Conservation (phyloP, 805 yeast species). For the Wickerhamomyces subpelliculosus region DNA sequence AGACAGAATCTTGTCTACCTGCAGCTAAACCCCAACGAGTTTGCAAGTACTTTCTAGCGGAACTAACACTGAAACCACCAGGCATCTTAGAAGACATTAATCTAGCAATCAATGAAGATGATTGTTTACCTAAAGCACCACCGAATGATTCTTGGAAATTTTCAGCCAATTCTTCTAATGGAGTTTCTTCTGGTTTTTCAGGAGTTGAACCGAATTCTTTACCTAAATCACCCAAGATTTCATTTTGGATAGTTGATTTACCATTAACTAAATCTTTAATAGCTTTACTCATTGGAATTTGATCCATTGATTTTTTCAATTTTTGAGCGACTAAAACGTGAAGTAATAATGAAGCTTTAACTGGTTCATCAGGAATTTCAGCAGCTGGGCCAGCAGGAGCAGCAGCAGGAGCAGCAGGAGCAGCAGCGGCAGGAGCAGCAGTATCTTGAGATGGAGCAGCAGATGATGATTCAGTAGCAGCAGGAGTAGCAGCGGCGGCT, state of each 20-base stretch:
- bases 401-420: constrained; percentile 54
- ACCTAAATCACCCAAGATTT: constrained; percentile 96
- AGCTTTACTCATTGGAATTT: constrained; percentile 83
- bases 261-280: constrained; percentile 97
- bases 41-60: constrained; percentile 88
- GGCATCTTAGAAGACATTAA: constrained; percentile 97
- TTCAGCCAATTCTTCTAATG: constrained; percentile 92
- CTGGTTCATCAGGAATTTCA: constrained; percentile 83
- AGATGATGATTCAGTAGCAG: constrained; percentile 46
- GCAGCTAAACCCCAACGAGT: constrained; percentile 87
- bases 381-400: constrained; percentile 78
- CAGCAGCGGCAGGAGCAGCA: constrained; percentile 52
- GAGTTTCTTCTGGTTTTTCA: constrained; percentile 98
- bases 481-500: constrained; percentile 20
- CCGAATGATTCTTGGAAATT: constrained; percentile 85
- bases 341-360: constrained; percentile 71
- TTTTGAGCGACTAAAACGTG: constrained; percentile 94
- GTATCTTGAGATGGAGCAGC: constrained; percentile 51
- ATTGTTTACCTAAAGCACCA: constrained; percentile 91
- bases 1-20: constrained; percentile 91
- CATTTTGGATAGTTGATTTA: constrained; percentile 97
- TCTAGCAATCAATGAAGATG: constrained; percentile 82
- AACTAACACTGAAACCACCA: constrained; percentile 93
- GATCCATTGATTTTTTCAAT: constrained; percentile 83
- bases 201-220: constrained; percentile 98